These are phyloP conservation scores for Pleurotus sapidus DNA, from an alignment of 768 basidiomycete genomes.

Conservation along the genomic window DNA sequence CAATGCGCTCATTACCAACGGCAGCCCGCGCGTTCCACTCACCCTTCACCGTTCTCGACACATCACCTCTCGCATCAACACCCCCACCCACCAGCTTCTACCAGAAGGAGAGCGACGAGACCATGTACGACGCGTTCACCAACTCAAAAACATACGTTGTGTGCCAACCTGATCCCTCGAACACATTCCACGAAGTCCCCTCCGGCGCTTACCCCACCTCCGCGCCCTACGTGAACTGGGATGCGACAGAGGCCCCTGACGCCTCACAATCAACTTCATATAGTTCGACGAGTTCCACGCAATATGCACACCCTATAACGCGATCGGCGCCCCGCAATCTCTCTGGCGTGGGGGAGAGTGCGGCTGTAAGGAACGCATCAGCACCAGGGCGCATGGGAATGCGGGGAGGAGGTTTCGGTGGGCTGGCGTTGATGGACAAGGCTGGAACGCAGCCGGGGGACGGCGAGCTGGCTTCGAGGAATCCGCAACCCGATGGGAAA, in stretches of 20 bases:
- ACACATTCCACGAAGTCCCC: conserved; percentile 66
- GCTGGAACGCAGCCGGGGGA: conserved; percentile 32
- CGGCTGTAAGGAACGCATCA: conserved; percentile 36
- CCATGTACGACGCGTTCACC: conserved; percentile 41
- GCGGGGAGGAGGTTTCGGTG: conserved; percentile 37
- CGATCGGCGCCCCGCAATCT: conserved; percentile 36
- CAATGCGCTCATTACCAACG: conserved; percentile 14
- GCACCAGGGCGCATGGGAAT: conserved; percentile 46
- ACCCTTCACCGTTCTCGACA: conserved; percentile 53
- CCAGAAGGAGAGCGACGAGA: conserved; percentile 59
- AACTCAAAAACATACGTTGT: conserved; percentile 69
- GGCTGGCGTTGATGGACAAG: conserved; percentile 40
- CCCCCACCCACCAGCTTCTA: conserved; percentile 39
- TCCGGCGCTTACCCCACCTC: conserved; percentile 63
- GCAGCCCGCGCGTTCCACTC: conserved; percentile 58
- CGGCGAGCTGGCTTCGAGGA: conserved; percentile 38
- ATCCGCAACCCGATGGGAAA: conserved; percentile 42
- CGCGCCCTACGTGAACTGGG: conserved; percentile 40
- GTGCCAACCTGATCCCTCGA: conserved; percentile 63
- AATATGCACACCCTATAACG: conserved; percentile 41
- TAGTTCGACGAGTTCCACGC: conserved; percentile 39
- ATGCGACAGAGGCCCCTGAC: conserved; percentile 36
- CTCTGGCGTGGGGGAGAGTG: conserved; percentile 45
- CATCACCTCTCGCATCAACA: conserved; percentile 32
- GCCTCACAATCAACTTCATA: conserved; percentile 26